phyloP scores from a whole-genome alignment of 2,329 filamentous ascomycete genomes.

The Fragosphaeria purpurea region DNA sequence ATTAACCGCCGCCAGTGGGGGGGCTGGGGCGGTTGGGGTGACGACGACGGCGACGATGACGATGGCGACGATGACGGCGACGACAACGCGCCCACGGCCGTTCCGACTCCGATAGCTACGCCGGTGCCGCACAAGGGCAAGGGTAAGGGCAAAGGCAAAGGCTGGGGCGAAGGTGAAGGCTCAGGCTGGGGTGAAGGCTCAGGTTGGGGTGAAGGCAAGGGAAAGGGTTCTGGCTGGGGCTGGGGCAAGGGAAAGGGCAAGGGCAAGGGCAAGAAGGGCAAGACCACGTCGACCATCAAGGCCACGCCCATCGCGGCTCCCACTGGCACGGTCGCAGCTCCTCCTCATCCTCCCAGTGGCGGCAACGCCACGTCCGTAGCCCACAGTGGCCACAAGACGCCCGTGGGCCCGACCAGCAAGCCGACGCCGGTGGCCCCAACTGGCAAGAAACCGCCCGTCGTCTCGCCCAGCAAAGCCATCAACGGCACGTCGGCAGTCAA shows the following conservation, averaged over 20 bases:
- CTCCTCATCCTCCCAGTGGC: not conserved
- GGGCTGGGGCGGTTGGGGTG: not conserved
- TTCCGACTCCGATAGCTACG: not conserved
- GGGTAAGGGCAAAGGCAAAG: not conserved
- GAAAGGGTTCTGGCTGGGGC: too few species aligned
- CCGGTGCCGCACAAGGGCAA: not conserved
- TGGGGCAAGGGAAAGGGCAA: too few species aligned
- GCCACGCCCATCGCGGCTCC: not conserved
- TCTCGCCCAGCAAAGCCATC: too few species aligned
- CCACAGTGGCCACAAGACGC: too few species aligned
- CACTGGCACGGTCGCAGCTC: not conserved
- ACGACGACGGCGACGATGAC: not conserved
- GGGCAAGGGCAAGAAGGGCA: slow-evolving; percentile 11
- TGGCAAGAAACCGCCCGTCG: too few species aligned
- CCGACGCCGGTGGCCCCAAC: too few species aligned
- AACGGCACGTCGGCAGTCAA: too few species aligned
- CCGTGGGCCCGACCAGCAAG: too few species aligned
- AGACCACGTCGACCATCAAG: not conserved
- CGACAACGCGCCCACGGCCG: not conserved
- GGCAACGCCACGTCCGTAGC: too few species aligned
- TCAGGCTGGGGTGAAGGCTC: too few species aligned
- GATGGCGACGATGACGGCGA: slow-evolving; percentile 6
- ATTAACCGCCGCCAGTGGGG: slow-evolving; percentile 4
- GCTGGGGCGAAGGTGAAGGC: too few species aligned
- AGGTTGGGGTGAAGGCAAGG: too few species aligned